A percentile compares a stretch with the other conserved stretches of the same genome.
Evolutionary conservation across 352 stramenopile genomes (phyloP).

Genomic region (Phytophthora kernoviae): DNA sequence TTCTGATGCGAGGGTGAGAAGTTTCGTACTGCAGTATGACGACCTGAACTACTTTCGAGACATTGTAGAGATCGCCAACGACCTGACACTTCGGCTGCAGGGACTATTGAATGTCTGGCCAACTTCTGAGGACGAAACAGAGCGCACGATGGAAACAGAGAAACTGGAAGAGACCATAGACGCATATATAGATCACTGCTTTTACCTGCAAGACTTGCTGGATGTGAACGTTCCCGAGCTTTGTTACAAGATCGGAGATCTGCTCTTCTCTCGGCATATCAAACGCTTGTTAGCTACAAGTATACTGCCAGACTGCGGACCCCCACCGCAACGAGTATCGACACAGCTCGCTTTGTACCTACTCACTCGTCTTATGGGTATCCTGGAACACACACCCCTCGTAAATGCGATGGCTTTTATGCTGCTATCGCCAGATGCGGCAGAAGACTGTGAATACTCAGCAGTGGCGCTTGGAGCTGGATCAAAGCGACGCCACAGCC

Average conservation of each 20-base stretch:
- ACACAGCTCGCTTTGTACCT: constrained; percentile 80
- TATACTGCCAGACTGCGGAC: constrained; percentile 77
- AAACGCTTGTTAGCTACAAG: constrained; percentile 72
- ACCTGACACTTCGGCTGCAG: constrained; percentile 79
- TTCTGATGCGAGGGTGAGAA: constrained; percentile 72
- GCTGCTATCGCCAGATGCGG: constrained; percentile 67
- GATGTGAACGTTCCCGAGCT: constrained; percentile 85
- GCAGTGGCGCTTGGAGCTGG: constrained; percentile 58
- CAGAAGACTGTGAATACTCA: constrained; percentile 67
- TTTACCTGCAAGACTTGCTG: constrained; percentile 85
- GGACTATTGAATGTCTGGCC: constrained; percentile 71
- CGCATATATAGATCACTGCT: constrained; percentile 86
- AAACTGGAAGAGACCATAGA: constrained; percentile 84
- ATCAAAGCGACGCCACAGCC: constrained; percentile 28
- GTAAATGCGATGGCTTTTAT: constrained; percentile 83
- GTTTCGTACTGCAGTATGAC: constrained; percentile 76
- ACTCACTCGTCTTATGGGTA: constrained; percentile 71
- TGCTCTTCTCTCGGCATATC: constrained; percentile 76
- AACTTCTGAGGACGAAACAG: constrained; percentile 9
- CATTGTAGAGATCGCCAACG: constrained; percentile 75
- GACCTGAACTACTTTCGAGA: constrained; percentile 84
- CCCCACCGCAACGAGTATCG: constrained; percentile 72
- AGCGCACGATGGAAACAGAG: constrained; percentile 43
- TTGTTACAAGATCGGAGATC: constrained; percentile 78
- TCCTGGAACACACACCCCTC: constrained; percentile 81